Conservation (phyloP, 805 yeast species). For the Metschnikowia picachoensis region DNA sequence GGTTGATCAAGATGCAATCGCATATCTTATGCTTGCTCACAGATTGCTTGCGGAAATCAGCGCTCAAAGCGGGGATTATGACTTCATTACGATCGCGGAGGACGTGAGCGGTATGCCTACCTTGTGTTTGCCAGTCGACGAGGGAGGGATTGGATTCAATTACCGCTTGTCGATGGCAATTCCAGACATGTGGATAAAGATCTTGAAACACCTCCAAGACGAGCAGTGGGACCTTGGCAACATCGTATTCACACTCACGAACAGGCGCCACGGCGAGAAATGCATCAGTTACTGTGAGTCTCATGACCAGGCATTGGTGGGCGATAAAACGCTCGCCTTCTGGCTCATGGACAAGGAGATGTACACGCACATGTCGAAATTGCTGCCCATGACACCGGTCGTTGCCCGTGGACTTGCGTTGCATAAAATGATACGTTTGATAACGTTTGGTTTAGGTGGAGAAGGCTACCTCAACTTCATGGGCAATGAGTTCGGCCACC, state of each 20-base stretch:
- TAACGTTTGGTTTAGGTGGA: conserved; percentile 92
- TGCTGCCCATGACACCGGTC: conserved; percentile 69
- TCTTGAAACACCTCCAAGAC: conserved; percentile 76
- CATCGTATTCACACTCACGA: conserved; percentile 77
- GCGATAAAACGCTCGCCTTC: conserved; percentile 93
- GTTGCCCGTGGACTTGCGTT: conserved; percentile 87
- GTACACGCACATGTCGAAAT: conserved; percentile 90
- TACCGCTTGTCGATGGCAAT: conserved; percentile 94
- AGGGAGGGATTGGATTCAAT: conserved; percentile 92
- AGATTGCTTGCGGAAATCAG: conserved; percentile 58
- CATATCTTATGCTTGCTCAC: conserved; percentile 89
- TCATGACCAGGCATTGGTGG: conserved; percentile 96
- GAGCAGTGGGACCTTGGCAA: conserved; percentile 89
- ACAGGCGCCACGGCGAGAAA: conserved; percentile 82
- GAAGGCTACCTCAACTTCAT: conserved; percentile 95
- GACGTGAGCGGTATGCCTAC: conserved; percentile 99
- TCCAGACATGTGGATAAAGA: conserved; percentile 99
- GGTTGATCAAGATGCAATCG: conserved; percentile 84
- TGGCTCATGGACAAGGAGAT: conserved; percentile 99
- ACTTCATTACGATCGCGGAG: conserved; percentile 82
- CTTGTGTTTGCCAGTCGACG: conserved; percentile 63
- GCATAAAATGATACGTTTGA: conserved; percentile 84
- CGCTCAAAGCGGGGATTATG: conserved; percentile 27
- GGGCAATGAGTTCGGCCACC: conserved; percentile 98
- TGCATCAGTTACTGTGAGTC: conserved; percentile 92